These are phyloP conservation scores for Mucor mucedo DNA, from an alignment of 371 early-diverging fungal species.

Conservation along the genomic window DNA sequence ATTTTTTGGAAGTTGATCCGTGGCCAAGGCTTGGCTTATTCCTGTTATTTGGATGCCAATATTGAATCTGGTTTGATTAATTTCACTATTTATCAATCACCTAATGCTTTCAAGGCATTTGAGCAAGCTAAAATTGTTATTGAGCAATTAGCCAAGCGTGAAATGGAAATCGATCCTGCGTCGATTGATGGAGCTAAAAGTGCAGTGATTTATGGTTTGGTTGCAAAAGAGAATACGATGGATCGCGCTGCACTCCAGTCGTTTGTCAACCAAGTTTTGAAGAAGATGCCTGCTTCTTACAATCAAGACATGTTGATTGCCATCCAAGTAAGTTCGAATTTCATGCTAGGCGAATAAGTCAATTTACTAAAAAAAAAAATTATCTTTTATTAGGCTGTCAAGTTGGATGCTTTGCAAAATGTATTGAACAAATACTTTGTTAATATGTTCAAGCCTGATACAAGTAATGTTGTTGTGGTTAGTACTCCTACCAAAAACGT, in stretches of 20 bases:
- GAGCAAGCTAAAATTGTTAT: conserved; percentile 62
- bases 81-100: conserved; percentile 63
- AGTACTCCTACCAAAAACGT: conserved; percentile 58
- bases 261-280: conserved; percentile 63
- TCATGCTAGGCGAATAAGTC: no score
- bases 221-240: conserved; percentile 62
- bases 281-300: conserved; percentile 59
- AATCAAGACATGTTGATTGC: conserved; percentile 56
- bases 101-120: conserved; percentile 65
- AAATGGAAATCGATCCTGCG: conserved; percentile 60
- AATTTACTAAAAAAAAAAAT: background rate
- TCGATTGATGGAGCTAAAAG: conserved; percentile 71
- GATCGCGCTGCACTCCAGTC: conserved; percentile 63
- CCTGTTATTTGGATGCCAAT: conserved; percentile 54
- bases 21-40: conserved; percentile 71
- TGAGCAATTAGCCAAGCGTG: conserved; percentile 49
- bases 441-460: conserved; percentile 57
- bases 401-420: conserved; percentile 45
- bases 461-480: conserved; percentile 60
- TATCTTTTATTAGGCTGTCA: conserved; percentile 39
- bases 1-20: conserved; percentile 74
- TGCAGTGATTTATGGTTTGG: conserved; percentile 65
- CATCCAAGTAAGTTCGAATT: conserved; percentile 38
- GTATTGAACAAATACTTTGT: conserved; percentile 56
- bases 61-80: conserved; percentile 59